These are phyloP conservation scores for Lodderomyces jiufengensis DNA, from an alignment of 1,139 yeast genomes.

Conservation along the genomic window DNA sequence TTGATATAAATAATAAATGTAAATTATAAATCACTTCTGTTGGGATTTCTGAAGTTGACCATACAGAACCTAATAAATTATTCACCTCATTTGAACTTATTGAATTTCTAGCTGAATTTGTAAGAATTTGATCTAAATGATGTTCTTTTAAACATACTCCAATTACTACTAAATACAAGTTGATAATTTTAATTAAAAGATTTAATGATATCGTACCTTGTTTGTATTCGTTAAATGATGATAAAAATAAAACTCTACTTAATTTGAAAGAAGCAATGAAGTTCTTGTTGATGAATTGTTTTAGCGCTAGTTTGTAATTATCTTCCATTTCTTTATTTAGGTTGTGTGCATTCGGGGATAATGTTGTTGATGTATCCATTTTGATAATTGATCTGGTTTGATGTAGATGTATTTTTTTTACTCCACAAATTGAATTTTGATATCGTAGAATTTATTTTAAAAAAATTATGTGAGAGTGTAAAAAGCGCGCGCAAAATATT, in stretches of 20 bases:
- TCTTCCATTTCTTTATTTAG: constrained; percentile 20
- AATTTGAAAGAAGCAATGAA: constrained; percentile 33
- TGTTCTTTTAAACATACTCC: constrained; percentile 27
- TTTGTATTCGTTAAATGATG: constrained; percentile 21
- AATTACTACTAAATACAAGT: constrained; percentile 35
- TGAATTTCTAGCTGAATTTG: constrained; percentile 19
- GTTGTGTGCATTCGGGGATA: constrained; percentile 5
- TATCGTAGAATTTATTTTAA: too few relatives aligned
- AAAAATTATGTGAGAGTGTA: too few relatives aligned
- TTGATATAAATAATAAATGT: constrained; percentile 26
- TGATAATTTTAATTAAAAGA: constrained; percentile 32
- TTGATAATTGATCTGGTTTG: neutral
- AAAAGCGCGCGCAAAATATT: too few relatives aligned
- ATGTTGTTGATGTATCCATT: constrained; percentile 9
- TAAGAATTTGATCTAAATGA: constrained; percentile 13
- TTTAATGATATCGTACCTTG: constrained; percentile 26
- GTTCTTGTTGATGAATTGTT: constrained; percentile 39
- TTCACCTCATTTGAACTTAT: constrained; percentile 23
- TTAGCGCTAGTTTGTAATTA: constrained; percentile 36
- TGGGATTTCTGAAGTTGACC: constrained; percentile 24
- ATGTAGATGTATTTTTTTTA: neutral
- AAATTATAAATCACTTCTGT: constrained; percentile 33
- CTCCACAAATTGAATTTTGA: too few relatives aligned
- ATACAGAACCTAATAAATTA: constrained; percentile 8
- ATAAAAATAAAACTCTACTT: constrained; percentile 22